Base-by-base conservation (phyloP, 2,329 filamentous ascomycete genomes). In the Microsporum ferrugineum region DNA sequence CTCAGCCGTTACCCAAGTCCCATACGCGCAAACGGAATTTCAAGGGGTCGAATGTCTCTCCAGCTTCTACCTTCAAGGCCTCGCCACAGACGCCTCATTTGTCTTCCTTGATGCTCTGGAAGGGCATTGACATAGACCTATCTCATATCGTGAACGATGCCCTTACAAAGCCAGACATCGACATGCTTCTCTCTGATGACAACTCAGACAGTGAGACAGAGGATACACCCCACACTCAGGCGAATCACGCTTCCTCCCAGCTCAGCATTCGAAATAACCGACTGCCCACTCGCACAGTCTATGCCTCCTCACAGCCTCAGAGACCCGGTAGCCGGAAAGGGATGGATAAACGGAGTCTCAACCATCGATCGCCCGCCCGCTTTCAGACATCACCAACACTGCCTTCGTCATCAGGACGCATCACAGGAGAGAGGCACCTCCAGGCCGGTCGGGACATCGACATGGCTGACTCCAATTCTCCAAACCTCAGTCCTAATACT, bases 401-500 rank as follows among this genome's bases (percentile, higher is more conserved):
- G 14, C 61, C 73, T 7, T 64, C 68, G 10, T 67, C 63, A 47
- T 65, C 59, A 33, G 68, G 60, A 57, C 12, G 31, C 27, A 55
- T n/a, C 23, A 17, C 57, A 65, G 45, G 6, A 12, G 39, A 14
- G 3, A 29, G 39, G n/a, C 33, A 36, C 47, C 31, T 14, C 17
- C 34, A 39, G 6, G 14, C 65, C 63, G 47, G 17, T 34, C 39
- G 39, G 34, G 80, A 84, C 61, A 78, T 84, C 69, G 82, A 85
- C 60, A 67, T 68, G 41, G 53, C 58, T 53, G 60, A 71, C 17
- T 68, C 71, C 39, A 69, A 68, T 14, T 63, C 70, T 36, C 78
- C 79, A 55, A 84, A 88, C 60, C 73, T 88, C 61, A 89, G 86
- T 67, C 87, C 87, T 3, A 84, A 84, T 67, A 87, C 86, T 0